Base-by-base conservation (phyloP, 139 green algal species). In the Pseudopediastrum boryanum region DNA sequence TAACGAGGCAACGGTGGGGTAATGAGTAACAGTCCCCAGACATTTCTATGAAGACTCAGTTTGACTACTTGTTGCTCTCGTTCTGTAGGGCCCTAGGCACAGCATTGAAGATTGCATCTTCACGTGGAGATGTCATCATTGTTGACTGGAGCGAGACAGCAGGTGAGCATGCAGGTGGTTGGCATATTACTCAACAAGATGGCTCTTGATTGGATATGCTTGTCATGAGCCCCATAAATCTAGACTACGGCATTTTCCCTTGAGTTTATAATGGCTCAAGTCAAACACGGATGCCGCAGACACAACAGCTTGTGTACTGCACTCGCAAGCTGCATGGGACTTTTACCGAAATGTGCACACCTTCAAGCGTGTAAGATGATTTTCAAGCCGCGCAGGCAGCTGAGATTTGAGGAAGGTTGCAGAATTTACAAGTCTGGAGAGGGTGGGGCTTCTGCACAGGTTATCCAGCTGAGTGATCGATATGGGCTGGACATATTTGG, bases 381-480 rank as follows among this genome's bases (percentile, higher is more conserved):
- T 81, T 12, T 74, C 29, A 23, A 81, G 46, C 19, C 74, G 62
- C 43, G 74, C 62, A 66, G 74, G 74, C 25, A 81, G 35, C 62
- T 81, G 74, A 1, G 27, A 43, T 38, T 71, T 81, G 29, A 81
- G 62, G 33, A 81, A 81, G 1, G 35, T 51, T 25, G 74, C 74
- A 31, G 61, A 74, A 38, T 81, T 72, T 4, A 66, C 33, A 23
- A 81, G 27, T 25, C 43, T 62, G 27, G 62, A 23, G 33, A 74
- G 36, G 1, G 61, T 54, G 6, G 61, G 61, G 2, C 73, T 62
- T 41, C 74, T 38, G 31, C 39, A 46, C 58, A 81, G 27, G 44
- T 66, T 74, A 13, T 81, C 74, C 62, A 81, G 62, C 74, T 81
- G 74, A 10, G 3, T 52, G 33, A 81, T 64, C 9, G 61, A 52